Percentiles rank a stretch among this genome's conserved stretches.
Conservation (phyloP, 768 basidiomycete genomes). For the Mycena maculata region DNA sequence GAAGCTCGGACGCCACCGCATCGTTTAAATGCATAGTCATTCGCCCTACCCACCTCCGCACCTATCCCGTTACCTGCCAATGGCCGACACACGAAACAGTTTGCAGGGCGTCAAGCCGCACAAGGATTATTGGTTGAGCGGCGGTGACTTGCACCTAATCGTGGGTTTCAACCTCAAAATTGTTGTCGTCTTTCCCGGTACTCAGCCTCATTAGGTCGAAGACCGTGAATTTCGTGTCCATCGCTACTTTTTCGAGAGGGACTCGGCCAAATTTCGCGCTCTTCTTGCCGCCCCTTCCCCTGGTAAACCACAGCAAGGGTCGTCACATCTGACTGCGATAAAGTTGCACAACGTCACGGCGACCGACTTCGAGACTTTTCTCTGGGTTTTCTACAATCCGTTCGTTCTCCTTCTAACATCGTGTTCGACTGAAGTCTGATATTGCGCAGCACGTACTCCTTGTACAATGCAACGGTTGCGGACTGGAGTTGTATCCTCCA, state of each 20-base stretch:
- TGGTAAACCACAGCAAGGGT: slow-evolving; percentile 44
- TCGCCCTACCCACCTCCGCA: background rate
- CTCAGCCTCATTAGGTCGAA: slow-evolving; percentile 50
- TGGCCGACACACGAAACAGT: slow-evolving; percentile 16
- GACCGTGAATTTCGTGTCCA: slow-evolving; percentile 63
- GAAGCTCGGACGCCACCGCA: slow-evolving; percentile 3
- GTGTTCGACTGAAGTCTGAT: background rate
- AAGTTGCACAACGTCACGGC: slow-evolving; percentile 56
- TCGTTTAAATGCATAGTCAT: background rate
- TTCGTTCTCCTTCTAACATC: slow-evolving; percentile 46
- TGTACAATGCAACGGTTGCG: slow-evolving; percentile 60
- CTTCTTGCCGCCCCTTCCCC: slow-evolving; percentile 41
- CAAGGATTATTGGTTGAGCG: slow-evolving; percentile 56
- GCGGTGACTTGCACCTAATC: slow-evolving; percentile 60
- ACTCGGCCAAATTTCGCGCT: slow-evolving; percentile 59
- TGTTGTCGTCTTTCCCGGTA: background rate
- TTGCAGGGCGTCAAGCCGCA: slow-evolving; percentile 41
- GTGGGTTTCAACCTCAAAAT: slow-evolving; percentile 42
- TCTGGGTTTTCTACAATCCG: slow-evolving; percentile 76
- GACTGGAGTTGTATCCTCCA: slow-evolving; percentile 68
- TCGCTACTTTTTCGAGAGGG: slow-evolving; percentile 64
- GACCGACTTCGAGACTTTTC: slow-evolving; percentile 63
- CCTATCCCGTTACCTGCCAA: background rate
- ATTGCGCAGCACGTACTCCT: slow-evolving; percentile 60
- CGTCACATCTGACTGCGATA: slow-evolving; percentile 49